Base-by-base conservation (phyloP, 306 rosid genomes). In the Purshia tridentata region DNA sequence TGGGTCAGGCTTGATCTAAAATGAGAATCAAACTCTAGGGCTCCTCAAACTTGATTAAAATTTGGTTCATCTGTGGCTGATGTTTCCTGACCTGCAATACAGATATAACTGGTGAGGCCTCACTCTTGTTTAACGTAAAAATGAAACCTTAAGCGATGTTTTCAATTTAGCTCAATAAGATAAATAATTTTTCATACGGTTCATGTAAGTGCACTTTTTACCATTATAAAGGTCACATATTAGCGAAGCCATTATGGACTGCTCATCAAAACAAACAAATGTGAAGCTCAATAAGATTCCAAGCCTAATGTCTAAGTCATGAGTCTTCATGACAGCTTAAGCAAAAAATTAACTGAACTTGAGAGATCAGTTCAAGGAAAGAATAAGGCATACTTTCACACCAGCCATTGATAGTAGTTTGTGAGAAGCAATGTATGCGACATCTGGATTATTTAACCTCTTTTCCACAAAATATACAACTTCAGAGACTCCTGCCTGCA, bases 401-500 rank as follows among this genome's bases (percentile, higher is more conserved):
- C 98, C 96, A 40, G 97, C 98, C 86, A 93, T 80, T 50, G 96
- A 82, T 29, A 88, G 94, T 71, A 91, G 88, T 63, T 88, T 91
- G 83, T 85, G 92, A 61, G 98, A 91, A 62, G 97, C 98, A 65
- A 73, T 14, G 60, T 91, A 93, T 45, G 83, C 69, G 72, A 80
- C 64, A 72, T 89, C 86, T 72, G 96, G 79, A 82, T 82, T 87
- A 71, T 84, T 83, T 67, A 81, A 74, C 88, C 77, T 85, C 84
- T 93, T 93, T 81, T 91, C 97, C 57, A 89, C 87, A 75, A 84
- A 89, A 83, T 93, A 93, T 70, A 91, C 62, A 18, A 93, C 92
- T 85, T 93, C 96, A 39, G 94, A 65, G 44, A 89, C 97, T 71
- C 98, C 94, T 11, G 98, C 83, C 98, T 93, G 91, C 77, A 74